A percentile compares a stretch with the other conserved stretches of the same genome.
These are phyloP conservation scores for Penicillium egyptiacum DNA, from an alignment of 495 filamentous ascomycete genomes.

Conservation along the genomic window DNA sequence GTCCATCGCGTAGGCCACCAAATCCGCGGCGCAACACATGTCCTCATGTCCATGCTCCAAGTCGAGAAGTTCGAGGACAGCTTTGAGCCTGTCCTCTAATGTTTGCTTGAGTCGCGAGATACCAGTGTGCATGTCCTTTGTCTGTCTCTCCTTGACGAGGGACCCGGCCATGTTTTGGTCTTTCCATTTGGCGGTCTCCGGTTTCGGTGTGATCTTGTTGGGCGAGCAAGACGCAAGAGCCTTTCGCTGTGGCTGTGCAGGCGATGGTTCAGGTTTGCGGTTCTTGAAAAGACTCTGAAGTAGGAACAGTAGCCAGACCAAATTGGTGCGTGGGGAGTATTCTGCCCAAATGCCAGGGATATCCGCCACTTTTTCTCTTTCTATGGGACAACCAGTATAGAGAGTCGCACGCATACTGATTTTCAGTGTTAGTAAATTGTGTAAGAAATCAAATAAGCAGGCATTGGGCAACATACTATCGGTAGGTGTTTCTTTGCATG, in stretches of 20 bases:
- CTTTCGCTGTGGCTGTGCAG: constrained; percentile 21
- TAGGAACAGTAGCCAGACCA: constrained; percentile 53
- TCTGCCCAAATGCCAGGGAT: constrained; percentile 47
- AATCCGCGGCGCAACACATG: constrained; percentile 51
- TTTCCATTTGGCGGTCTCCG: constrained; percentile 14
- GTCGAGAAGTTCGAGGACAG: constrained; percentile 40
- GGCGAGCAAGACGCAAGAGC: constrained; percentile 41
- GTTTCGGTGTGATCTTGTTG: constrained; percentile 28
- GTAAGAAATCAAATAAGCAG: not conserved
- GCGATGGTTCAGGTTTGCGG: constrained; percentile 27
- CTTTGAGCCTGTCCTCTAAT: constrained; percentile 35
- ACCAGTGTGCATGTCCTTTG: constrained; percentile 15
- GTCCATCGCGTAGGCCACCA: constrained; percentile 50
- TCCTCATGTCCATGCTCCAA: constrained; percentile 44
- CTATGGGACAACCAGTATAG: constrained; percentile 36
- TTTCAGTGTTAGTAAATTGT: constrained; percentile 14
- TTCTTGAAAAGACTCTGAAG: constrained; percentile 49
- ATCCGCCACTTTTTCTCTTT: constrained; percentile 31
- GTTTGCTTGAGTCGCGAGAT: constrained; percentile 31
- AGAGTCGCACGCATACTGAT: constrained; percentile 43
- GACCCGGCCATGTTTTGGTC: not conserved
- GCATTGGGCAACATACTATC: constrained; percentile 37
- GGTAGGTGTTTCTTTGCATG: constrained; percentile 42
- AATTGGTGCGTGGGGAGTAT: constrained; percentile 49
- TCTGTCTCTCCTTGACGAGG: constrained; percentile 14